Evolutionary conservation across 2,329 filamentous ascomycete genomes (phyloP).

Genomic region (Phialophora chinensis): DNA sequence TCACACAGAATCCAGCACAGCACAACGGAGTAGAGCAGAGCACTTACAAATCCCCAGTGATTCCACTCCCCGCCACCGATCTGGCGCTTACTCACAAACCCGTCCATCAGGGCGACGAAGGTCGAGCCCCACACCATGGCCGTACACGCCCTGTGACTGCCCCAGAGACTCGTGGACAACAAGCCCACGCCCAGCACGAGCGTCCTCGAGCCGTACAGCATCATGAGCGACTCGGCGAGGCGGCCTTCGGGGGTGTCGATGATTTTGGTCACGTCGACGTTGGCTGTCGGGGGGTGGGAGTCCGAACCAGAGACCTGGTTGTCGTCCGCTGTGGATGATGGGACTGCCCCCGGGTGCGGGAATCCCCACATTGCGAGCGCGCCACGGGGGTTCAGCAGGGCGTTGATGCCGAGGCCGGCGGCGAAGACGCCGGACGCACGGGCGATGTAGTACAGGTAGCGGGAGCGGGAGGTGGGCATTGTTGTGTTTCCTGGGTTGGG

Average conservation of each 20-base stretch:
- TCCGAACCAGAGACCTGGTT: background rate
- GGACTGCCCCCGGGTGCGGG: constrained; percentile 11
- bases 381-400: constrained; percentile 5
- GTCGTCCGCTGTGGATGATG: background rate
- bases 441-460: background rate
- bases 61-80: constrained; percentile 17
- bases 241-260: constrained; percentile 15
- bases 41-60: constrained; percentile 14
- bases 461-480: constrained; percentile 12
- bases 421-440: constrained; percentile 10
- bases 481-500: background rate
- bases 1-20: background rate
- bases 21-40: background rate
- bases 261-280: background rate
- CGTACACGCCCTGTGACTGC: constrained; percentile 5
- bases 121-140: constrained; percentile 3
- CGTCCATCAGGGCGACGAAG: constrained; percentile 11
- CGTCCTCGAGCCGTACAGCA: constrained; percentile 17
- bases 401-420: constrained; percentile 12
- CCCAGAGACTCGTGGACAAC: constrained; percentile 7
- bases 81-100: constrained; percentile 14
- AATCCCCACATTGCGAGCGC: constrained; percentile 16
- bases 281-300: background rate
- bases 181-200: constrained; percentile 8
- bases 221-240: constrained; percentile 18